Percentiles rank a stretch among this genome's conserved stretches.
These are phyloP conservation scores for Eucalyptus fibrosa DNA, from an alignment of 345 rosid genomes.

Conservation along the genomic window DNA sequence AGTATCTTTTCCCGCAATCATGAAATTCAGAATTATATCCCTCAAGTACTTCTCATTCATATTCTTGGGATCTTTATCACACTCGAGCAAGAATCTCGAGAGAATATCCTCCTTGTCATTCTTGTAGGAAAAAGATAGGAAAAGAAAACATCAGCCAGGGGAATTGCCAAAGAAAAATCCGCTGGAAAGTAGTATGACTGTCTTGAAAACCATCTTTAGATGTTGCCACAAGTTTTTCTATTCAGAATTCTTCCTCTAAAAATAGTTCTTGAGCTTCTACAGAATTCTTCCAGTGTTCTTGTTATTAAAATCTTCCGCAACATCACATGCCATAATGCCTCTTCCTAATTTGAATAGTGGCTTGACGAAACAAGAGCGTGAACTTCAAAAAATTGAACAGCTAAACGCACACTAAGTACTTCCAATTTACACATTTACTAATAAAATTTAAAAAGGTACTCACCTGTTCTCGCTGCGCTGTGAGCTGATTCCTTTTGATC, in stretches of 20 bases:
- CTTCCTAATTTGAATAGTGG: neutral
- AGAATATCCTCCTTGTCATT: conserved; percentile 51
- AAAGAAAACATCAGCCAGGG: neutral
- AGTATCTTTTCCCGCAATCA: conserved; percentile 78
- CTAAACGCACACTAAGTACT: neutral
- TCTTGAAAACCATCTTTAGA: neutral
- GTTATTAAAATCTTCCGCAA: neutral
- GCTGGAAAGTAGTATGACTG: neutral
- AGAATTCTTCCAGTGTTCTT: neutral
- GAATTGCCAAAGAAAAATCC: neutral
- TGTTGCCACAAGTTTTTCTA: neutral
- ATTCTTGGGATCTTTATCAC: conserved; percentile 38
- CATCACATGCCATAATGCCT: neutral
- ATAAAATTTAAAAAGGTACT: neutral
- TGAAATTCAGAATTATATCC: conserved; percentile 64
- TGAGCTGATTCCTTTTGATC: conserved; percentile 28
- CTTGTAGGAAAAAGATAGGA: conserved; percentile 2
- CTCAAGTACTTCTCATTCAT: conserved; percentile 56
- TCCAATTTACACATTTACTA: neutral
- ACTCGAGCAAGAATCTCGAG: conserved; percentile 51
- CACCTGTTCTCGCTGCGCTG: conserved; percentile 8
- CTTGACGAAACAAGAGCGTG: neutral
- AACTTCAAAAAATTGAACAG: neutral
- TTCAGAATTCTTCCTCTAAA: neutral
- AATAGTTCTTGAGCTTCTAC: neutral